A percentile compares a stretch with the other conserved stretches of the same genome.
These are phyloP conservation scores for Leccinum subgranulosum DNA, from an alignment of 768 basidiomycete species.

Conservation along the genomic window DNA sequence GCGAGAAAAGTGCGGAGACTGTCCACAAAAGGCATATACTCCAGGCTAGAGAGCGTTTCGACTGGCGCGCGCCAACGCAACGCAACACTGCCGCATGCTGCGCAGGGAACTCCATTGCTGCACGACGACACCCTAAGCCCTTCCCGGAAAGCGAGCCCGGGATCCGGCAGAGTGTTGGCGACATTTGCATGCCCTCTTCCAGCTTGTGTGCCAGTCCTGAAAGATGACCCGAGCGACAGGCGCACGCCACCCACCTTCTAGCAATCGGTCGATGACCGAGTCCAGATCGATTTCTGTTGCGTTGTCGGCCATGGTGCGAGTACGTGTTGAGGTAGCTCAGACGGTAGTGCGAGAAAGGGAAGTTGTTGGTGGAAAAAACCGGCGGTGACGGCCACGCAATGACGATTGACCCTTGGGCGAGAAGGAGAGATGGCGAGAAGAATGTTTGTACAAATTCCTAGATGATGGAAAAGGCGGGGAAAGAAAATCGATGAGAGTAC, in stretches of 20 bases:
- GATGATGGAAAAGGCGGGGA: constrained; percentile 8
- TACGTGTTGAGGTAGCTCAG: constrained; percentile 14
- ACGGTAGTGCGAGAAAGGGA: constrained; percentile 16
- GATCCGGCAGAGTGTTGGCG: not conserved
- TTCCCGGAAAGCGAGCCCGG: not conserved
- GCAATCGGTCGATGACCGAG: constrained; percentile 96
- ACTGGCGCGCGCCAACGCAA: constrained; percentile 1
- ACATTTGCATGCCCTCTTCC: not conserved
- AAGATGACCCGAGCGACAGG: constrained; percentile 22
- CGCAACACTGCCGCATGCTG: constrained; percentile 19
- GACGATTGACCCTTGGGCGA: constrained; percentile 19
- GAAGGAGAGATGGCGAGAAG: constrained; percentile 2
- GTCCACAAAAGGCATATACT: not conserved
- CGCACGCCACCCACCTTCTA: constrained; percentile 78
- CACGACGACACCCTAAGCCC: constrained; percentile 10
- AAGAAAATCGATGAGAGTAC: constrained; percentile 32
- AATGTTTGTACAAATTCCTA: constrained; percentile 10
- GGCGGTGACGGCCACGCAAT: constrained; percentile 14
- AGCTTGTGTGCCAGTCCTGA: constrained; percentile 6
- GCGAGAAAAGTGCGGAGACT: not conserved
- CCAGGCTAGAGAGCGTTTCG: constrained; percentile 4
- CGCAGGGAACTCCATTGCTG: not conserved
- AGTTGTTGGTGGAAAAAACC: constrained; percentile 26
- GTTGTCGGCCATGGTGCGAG: constrained; percentile 64
- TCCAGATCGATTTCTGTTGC: constrained; percentile 96